A percentile compares a stretch with the other conserved stretches of the same genome.
phyloP scores from a whole-genome alignment of 73 alveolate species.

The Tetrahymena thermophila region DNA sequence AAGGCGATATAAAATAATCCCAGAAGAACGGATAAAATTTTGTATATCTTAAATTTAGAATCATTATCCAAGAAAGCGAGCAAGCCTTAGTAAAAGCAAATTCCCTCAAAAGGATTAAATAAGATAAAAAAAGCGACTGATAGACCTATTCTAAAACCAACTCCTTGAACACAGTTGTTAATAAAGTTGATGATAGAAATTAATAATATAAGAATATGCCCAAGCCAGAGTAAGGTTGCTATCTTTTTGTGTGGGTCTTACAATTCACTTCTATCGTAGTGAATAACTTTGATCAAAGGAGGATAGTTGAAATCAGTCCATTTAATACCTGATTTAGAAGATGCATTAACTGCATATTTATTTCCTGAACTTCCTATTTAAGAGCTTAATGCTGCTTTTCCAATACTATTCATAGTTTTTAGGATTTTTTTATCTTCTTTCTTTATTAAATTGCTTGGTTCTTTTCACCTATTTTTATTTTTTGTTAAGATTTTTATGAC shows the following conservation, averaged over 20 bases:
- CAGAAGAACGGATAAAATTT: background rate
- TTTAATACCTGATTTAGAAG: slow-evolving; percentile 20
- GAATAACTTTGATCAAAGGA: slow-evolving; percentile 22
- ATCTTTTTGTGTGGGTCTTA: slow-evolving; percentile 18
- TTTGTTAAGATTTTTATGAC: background rate
- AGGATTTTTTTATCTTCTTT: background rate
- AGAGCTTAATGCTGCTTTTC: background rate
- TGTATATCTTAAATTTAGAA: background rate
- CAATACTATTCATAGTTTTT: background rate
- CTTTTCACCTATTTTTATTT: background rate
- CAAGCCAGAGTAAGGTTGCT: background rate
- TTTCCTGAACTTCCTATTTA: background rate
- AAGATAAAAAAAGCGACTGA: background rate
- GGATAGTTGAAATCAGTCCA: slow-evolving; percentile 42
- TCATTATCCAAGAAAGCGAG: background rate
- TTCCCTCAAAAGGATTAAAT: background rate
- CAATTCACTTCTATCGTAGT: slow-evolving; percentile 15
- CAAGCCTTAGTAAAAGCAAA: background rate
- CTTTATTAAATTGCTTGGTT: background rate
- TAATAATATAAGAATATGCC: background rate
- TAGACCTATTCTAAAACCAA: background rate
- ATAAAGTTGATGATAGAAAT: background rate
- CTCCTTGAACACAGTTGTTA: background rate
- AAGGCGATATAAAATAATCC: background rate
- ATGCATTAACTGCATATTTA: background rate